Percentiles rank a stretch among this genome's conserved stretches.
phyloP scores from a whole-genome alignment of 257 asterid species.

The Thymus mandschuricus region DNA sequence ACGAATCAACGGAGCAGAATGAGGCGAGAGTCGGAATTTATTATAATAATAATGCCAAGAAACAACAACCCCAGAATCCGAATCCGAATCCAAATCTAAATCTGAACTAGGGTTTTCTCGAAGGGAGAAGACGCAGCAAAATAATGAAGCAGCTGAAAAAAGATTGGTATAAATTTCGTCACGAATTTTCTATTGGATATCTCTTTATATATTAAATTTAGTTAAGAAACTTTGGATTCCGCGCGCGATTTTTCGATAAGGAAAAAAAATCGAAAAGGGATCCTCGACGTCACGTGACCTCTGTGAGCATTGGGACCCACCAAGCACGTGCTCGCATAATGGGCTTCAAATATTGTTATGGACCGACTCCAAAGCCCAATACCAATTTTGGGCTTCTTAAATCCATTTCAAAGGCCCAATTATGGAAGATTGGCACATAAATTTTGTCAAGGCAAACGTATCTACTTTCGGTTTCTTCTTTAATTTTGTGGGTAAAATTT shows the following conservation, averaged over 20 bases:
- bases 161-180: not conserved
- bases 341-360: not conserved
- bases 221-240: constrained; percentile 32
- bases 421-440: too few species aligned
- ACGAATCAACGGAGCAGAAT: not conserved
- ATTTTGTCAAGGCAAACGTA: too few species aligned
- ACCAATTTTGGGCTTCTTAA: too few species aligned
- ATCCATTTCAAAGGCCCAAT: too few species aligned
- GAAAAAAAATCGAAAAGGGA: constrained; percentile 4
- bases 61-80: too few species aligned
- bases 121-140: constrained; percentile 21
- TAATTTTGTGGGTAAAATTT: too few species aligned
- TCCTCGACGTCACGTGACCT: constrained; percentile 28
- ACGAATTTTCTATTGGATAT: constrained; percentile 22
- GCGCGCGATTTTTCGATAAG: constrained; percentile 27
- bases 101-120: constrained; percentile 28
- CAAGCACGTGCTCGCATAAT: not conserved
- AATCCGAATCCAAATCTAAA: constrained; percentile 3
- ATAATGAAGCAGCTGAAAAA: not conserved
- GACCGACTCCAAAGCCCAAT: not conserved
- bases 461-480: too few species aligned
- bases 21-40: not conserved
- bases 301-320: constrained; percentile 2
- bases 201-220: constrained; percentile 20
- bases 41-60: not conserved